Evolutionary conservation across 305 asterid genomes (phyloP), one percentile per base, ranked within the genome.

Genomic region (Fraxinus albicans): DNA sequence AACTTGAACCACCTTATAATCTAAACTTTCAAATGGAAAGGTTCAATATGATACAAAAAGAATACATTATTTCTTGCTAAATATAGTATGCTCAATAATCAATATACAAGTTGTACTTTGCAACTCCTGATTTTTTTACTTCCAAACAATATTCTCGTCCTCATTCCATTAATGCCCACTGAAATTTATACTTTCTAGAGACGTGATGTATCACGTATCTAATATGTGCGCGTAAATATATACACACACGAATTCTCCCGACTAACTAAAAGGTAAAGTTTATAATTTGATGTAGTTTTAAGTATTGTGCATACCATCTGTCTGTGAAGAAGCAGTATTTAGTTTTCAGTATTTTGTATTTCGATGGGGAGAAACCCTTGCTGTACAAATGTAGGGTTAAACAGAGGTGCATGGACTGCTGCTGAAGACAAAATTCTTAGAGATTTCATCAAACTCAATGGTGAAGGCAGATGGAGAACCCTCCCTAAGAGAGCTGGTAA

Each of bases 341-440:
- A 19, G 72, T 8, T 23, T 63, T 1, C 9, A 67, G 38, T 27
- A 27, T 67, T 67, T 27, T 4, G 35, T 29, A 63, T 63, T 60
- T 63, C 73, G 23, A 80, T 80, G 83, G 79, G 83, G 29, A 79
- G 42, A 79, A 69, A 25, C 65, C 77, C 63, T 19, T 42, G 77
- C 50, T 80, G 79, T 34, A 73, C 79, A 3, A 80, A 47, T 36
- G 25, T 15, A 44, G 73, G 79, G 5, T 19, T 80, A 19, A 80
- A 80, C 42, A 72, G 73, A 80, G 83, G 83, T 8, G 79, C 83
- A 47, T 80, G 83, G 83, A 80, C 83, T 47, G 73, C 83, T 15
- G 40, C 25, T 31, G 83, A 80, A 80, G 83, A 80, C 73, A 44
- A 80, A 73, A 63, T 73, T 29, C 83, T 80, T 63, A 44, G 34